phyloP scores from a whole-genome alignment of 2,329 filamentous ascomycete species.

The Pseudogymnoascus pannorum region DNA sequence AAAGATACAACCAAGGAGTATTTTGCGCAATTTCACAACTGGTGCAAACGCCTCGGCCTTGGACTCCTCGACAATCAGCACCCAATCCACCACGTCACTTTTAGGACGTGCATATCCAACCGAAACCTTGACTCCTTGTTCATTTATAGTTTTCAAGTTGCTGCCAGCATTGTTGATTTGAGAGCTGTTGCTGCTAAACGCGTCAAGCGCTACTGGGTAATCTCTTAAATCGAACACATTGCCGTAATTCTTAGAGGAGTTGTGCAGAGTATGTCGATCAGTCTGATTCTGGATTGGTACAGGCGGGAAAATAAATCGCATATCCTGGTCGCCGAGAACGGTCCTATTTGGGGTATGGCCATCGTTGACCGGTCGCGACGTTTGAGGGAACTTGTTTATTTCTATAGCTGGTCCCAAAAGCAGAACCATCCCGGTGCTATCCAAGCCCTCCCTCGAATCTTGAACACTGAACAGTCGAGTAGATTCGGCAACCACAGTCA shows the following conservation, averaged over 20 bases:
- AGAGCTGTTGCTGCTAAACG: conserved; percentile 44
- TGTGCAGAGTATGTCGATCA: conserved; percentile 44
- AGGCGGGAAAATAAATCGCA: conserved; percentile 57
- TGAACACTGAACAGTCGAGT: conserved; percentile 55
- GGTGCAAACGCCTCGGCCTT: conserved; percentile 68
- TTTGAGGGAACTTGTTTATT: conserved; percentile 56
- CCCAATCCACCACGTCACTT: conserved; percentile 69
- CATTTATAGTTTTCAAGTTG: conserved; percentile 62
- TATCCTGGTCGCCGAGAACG: conserved; percentile 36
- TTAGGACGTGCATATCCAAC: conserved; percentile 72
- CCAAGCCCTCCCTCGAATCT: conserved; percentile 61
- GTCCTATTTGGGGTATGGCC: conserved; percentile 35
- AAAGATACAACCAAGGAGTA: conserved; percentile 79
- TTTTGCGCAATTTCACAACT: conserved; percentile 66
- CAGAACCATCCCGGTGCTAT: conserved; percentile 60
- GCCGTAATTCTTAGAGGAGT: conserved; percentile 24
- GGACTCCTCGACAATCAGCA: conserved; percentile 70
- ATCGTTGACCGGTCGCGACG: conserved; percentile 39
- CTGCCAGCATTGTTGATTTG: conserved; percentile 61
- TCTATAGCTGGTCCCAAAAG: conserved; percentile 59
- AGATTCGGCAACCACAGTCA: conserved; percentile 72
- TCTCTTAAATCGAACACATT: conserved; percentile 47
- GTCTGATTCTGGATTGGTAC: conserved; percentile 30
- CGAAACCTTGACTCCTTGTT: conserved; percentile 61
- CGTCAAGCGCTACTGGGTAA: conserved; percentile 57